phyloP scores from a whole-genome alignment of 306 rosid genomes.

The Fragaria nilgerrensis region DNA sequence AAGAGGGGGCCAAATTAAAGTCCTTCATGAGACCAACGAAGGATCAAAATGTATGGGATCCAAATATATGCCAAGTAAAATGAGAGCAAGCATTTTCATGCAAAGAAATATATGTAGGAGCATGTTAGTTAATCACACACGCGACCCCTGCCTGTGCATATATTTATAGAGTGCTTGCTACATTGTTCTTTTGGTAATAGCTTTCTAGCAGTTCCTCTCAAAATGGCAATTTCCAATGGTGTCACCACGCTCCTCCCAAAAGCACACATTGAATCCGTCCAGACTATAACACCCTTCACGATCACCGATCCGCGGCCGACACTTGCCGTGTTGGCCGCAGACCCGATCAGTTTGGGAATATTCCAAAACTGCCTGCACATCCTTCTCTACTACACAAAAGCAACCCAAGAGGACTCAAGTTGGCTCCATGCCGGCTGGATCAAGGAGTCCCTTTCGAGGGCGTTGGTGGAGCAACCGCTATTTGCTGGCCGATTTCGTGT shows the following conservation, averaged over 20 bases:
- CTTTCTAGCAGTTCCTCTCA: background rate
- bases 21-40: background rate
- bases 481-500: conserved; percentile 45
- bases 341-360: background rate
- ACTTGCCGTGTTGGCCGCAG: conserved; percentile 22
- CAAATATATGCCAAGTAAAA: background rate
- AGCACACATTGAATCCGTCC: conserved; percentile 32
- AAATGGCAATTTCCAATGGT: background rate
- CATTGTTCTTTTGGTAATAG: background rate
- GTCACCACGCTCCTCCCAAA: background rate
- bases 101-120: background rate
- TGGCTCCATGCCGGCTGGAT: conserved; percentile 54
- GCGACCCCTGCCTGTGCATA: background rate
- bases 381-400: conserved; percentile 37
- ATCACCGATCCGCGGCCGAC: conserved; percentile 33
- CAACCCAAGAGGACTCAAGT: conserved; percentile 17
- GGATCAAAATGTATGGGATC: no score
- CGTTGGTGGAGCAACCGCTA: conserved; percentile 40
- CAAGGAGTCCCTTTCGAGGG: conserved; percentile 51
- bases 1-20: background rate
- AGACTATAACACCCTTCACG: conserved; percentile 38
- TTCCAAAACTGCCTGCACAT: conserved; percentile 40
- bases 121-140: background rate
- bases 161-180: background rate
- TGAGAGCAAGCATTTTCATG: background rate